Evolutionary conservation across 257 asterid genomes (phyloP), one percentile per base, ranked within the genome.

Genomic region (Ocimum tenuiflorum): DNA sequence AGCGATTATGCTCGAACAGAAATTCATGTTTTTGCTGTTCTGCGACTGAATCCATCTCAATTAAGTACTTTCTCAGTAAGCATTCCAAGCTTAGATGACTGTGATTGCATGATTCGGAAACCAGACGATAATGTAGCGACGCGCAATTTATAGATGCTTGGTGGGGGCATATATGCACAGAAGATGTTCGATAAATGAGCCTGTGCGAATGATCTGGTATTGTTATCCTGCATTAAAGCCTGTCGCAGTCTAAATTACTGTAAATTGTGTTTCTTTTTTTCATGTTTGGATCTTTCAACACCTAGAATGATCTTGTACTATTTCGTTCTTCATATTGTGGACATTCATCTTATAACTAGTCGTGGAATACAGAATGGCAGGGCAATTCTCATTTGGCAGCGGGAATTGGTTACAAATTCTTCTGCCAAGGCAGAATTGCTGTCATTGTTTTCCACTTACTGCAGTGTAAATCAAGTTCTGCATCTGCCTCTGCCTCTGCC

Each of bases 311-410:
- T n/a, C n/a, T n/a, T n/a, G n/a, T n/a, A n/a, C n/a, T n/a, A n/a
- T n/a, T 11, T 39, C 33, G 12, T 67, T 66, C 29, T 61, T 14
- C 55, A 38, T 27, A 15, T 20, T 75, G 48, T 8, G 52, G 23
- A 13, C 52, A 64, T 52, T 69, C 67, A 43, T 58, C 48, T 15
- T 57, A 17, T 41, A 61, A 56, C 57, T 48, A 60, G 35, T 47
- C 42, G 24, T 57, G 68, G 76, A 51, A 67, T 73, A 51, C 13
- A 56, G 78, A 83, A 76, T 74, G 74, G 80, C 86, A 83, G 88
- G 82, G 84, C 81, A 80, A 78, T 68, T 83, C 88, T 83, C 84
- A 81, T 78, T 76, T 75, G 84, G 86, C 82, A 76, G 73, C n/a
- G n/a, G 4, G 6, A 69, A 69, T 23, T 31, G 29, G 22, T 27